These are phyloP conservation scores for Boletus bicolor DNA, from an alignment of 768 basidiomycete genomes.

Conservation along the genomic window DNA sequence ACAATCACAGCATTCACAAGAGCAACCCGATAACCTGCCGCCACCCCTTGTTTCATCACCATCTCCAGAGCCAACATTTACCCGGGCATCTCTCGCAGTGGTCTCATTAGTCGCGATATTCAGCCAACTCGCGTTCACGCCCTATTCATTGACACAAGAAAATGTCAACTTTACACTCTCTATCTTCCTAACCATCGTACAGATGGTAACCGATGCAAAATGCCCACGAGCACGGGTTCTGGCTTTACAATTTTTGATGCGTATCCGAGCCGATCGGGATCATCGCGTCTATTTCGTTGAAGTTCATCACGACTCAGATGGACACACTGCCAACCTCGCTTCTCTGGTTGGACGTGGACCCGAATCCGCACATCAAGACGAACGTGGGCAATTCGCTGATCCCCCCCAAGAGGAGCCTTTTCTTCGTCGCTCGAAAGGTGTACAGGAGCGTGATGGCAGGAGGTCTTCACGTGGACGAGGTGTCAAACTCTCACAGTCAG, in stretches of 20 bases:
- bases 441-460: constrained; percentile 52
- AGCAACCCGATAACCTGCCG: constrained; percentile 34
- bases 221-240: constrained; percentile 63
- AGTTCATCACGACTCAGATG: constrained; percentile 51
- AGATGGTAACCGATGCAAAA: constrained; percentile 42
- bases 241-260: constrained; percentile 82
- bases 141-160: constrained; percentile 45
- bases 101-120: constrained; percentile 65
- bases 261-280: constrained; percentile 85
- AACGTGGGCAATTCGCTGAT: constrained; percentile 26
- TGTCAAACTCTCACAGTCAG: constrained; percentile 41
- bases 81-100: constrained; percentile 57
- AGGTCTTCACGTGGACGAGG: constrained; percentile 51
- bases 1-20: constrained; percentile 48
- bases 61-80: constrained; percentile 28
- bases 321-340: constrained; percentile 56
- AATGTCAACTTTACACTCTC: constrained; percentile 52
- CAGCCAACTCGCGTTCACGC: constrained; percentile 67
- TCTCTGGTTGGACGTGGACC: constrained; percentile 56
- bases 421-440: constrained; percentile 44
- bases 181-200: constrained; percentile 52
- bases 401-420: constrained; percentile 25
- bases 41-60: constrained; percentile 30
- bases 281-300: constrained; percentile 76
- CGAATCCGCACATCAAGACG: constrained; percentile 26